These are phyloP conservation scores for Vanrija pseudolonga DNA, from an alignment of 1,284 basidiomycete genomes.

Conservation along the genomic window DNA sequence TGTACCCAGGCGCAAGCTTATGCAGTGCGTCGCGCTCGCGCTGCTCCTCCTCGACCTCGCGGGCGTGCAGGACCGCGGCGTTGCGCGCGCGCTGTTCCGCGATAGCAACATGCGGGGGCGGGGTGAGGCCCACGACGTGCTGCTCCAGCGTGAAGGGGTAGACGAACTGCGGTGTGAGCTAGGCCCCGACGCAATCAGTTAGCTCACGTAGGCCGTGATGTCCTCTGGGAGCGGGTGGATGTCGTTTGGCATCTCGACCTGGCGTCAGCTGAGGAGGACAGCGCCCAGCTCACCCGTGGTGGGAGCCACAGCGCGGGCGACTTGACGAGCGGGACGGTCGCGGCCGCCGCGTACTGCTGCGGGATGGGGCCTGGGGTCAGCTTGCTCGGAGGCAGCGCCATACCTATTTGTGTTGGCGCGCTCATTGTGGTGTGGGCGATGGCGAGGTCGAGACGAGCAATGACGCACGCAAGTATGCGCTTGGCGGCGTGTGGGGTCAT, in stretches of 20 bases:
- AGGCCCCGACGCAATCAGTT: background rate
- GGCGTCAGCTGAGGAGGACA: background rate
- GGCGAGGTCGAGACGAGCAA: background rate
- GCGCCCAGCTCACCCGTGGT: constrained; percentile 58
- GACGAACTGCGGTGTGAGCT: constrained; percentile 63
- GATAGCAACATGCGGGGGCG: constrained; percentile 63
- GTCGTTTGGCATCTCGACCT: constrained; percentile 80
- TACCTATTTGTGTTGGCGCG: constrained; percentile 17
- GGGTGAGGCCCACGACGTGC: constrained; percentile 69
- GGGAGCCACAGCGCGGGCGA: constrained; percentile 85
- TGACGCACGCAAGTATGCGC: too few species aligned
- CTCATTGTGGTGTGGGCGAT: background rate
- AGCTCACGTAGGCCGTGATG: constrained; percentile 75
- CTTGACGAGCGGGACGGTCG: constrained; percentile 77
- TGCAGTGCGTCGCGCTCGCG: constrained; percentile 53
- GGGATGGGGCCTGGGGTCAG: constrained; percentile 38
- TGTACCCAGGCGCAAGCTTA: constrained; percentile 46
- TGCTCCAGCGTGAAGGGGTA: constrained; percentile 89
- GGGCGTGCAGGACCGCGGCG: constrained; percentile 63
- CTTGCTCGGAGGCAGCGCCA: background rate
- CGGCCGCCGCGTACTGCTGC: constrained; percentile 67
- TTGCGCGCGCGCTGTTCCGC: constrained; percentile 63
- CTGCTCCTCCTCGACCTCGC: constrained; percentile 72
- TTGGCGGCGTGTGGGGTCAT: too few species aligned
- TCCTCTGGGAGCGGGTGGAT: constrained; percentile 88